A percentile compares a stretch with the other conserved stretches of the same genome.
phyloP scores from a whole-genome alignment of 2,329 filamentous ascomycete species.

The Aspergillus sp. region DNA sequence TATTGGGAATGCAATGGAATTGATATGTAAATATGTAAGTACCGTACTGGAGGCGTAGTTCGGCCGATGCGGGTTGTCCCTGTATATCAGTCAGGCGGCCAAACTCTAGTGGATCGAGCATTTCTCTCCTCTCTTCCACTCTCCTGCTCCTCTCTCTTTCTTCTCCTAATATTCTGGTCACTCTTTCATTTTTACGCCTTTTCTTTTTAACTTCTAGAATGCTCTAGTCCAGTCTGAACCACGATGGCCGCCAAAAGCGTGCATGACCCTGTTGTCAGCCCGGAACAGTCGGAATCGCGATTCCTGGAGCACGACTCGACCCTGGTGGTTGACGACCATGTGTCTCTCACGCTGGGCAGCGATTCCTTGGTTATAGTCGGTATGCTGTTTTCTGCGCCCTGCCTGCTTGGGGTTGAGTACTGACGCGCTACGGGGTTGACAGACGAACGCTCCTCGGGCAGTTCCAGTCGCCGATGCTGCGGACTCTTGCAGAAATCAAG shows the following conservation, averaged over 20 bases:
- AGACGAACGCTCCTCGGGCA: constrained; percentile 48
- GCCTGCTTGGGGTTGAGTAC: background rate
- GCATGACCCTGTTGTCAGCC: constrained; percentile 19
- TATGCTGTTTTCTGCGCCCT: constrained; percentile 20
- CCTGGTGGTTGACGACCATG: constrained; percentile 48
- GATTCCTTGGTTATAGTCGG: constrained; percentile 53
- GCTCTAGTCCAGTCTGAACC: constrained; percentile 2
- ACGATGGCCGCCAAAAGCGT: constrained; percentile 14
- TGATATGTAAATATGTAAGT: constrained; percentile 18
- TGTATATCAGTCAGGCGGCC: no score
- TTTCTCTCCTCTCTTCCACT: constrained; percentile 7
- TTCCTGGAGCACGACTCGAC: constrained; percentile 36
- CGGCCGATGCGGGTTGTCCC: background rate
- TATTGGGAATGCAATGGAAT: no score
- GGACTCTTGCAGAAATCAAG: constrained; percentile 43
- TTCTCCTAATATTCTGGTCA: constrained; percentile 3
- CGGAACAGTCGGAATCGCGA: constrained; percentile 18
- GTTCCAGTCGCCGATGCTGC: constrained; percentile 45
- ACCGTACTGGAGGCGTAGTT: constrained; percentile 16
- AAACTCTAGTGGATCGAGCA: constrained; percentile 5
- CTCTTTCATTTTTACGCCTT: constrained; percentile 6
- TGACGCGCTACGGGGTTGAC: constrained; percentile 3
- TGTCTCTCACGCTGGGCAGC: constrained; percentile 50
- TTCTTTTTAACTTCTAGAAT: constrained; percentile 7
- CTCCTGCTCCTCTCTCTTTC: constrained; percentile 6